Evolutionary conservation across 371 early-diverging fungal species (phyloP), one percentile per base, ranked within the genome.

Genomic region (Apophysomyces elegans): DNA sequence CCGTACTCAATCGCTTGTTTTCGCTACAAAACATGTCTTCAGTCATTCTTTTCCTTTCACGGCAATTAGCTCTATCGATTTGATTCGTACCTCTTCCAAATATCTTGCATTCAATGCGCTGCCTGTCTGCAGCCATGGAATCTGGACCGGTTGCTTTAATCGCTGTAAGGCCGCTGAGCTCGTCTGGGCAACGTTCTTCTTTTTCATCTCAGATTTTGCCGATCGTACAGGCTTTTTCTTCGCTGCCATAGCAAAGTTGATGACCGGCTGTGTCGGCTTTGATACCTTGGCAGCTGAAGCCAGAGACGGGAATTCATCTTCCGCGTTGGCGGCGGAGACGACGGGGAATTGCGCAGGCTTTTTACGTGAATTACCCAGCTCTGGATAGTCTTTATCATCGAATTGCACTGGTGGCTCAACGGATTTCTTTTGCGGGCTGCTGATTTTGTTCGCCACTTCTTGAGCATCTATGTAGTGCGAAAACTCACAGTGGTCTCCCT

Each of bases 401-500:
- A 72, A 65, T 11, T 60, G 54, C 11, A 63, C n/a, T 39, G 12
- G 2, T 54, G 21, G 12, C 61, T 45, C 11, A 37, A 41, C 41
- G 35, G 41, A 66, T 35, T 58, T 61, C 37, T 21, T 60, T 35
- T 54, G 63, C 47, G 37, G 67, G 64, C 21, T 61, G 0, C 58
- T 47, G 36, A 77, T 73, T 46, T 80, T 83, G 50, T 61, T 71
- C 5, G 76, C 80, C 11, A 78, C 73, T 46, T 79, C 75, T 56
- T 74, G 70, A 4, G 77, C 77, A 60, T 86, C 86, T 54, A 88
- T 72, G 36, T 69, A 59, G 56, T 86, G 88, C 18, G 80, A 81
- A 70, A 93, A 93, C 69, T 85, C 86, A 70, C 93, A 93, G 5
- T 72, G 65, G 7, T 86, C 83, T 5, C 91, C 93, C 68, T 91